Conservation (phyloP, 257 asterid species). For the Solanum lignicaule region DNA sequence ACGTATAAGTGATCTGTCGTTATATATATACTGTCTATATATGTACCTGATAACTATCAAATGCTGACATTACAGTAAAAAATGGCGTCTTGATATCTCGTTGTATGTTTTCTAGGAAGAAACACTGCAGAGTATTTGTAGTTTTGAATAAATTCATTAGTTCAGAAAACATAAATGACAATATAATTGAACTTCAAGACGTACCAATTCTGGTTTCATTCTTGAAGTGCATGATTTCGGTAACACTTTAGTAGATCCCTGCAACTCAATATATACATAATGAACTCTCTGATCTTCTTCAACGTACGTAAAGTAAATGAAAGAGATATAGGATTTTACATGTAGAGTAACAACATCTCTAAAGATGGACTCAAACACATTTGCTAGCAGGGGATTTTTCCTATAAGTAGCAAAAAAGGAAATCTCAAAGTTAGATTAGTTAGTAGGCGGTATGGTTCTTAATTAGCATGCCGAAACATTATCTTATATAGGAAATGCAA, state of each 20-base stretch:
- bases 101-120: not conserved
- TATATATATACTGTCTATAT: not conserved
- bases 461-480: not conserved
- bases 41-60: constrained; percentile 1
- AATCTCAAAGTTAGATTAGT: not conserved
- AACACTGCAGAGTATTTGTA: not conserved
- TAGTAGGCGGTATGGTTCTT: not conserved
- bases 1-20: not conserved
- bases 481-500: not conserved
- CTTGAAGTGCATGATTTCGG: not conserved
- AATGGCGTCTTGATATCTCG: not conserved
- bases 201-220: not conserved
- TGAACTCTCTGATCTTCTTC: no score
- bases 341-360: not conserved
- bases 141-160: not conserved
- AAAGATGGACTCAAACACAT: not conserved
- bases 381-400: not conserved
- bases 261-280: not conserved
- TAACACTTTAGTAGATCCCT: not conserved
- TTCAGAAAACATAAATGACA: not conserved
- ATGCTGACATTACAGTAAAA: not conserved
- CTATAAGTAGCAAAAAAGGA: not conserved
- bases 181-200: not conserved
- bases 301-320: not conserved
- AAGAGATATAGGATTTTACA: not conserved